Evolutionary conservation across 768 basidiomycete species (phyloP), one percentile per base, ranked within the genome.

Genomic region (Boletus insuetus): DNA sequence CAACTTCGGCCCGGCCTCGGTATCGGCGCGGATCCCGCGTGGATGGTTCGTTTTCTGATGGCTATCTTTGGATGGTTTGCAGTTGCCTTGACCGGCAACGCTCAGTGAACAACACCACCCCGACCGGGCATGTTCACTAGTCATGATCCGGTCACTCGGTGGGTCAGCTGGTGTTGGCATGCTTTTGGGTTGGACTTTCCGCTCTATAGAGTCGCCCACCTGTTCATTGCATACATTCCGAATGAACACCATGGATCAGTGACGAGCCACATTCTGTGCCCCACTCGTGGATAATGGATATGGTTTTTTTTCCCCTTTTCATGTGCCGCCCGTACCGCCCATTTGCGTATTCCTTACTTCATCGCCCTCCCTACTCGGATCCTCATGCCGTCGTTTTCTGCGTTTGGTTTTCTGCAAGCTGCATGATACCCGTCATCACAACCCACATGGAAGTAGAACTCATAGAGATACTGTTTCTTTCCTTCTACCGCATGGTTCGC

Each of bases 11-110:
- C 86, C 6, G 86, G 87, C 1, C 70, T 89, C 20, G 87, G 87
- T 37, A 69, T 79, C 12, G 84, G 86, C 39, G 84, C 87, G 12
- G 88, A 90, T 62, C 79, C 86, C 7, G 87, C 87, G 37, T 90
- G 86, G 86, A 81, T 89, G 77, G 85, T 90, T 46, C 74, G 87
- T 55, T 90, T 88, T 66, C 69, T 90, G 70, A 89, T 91, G 87
- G 76, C 83, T 31, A 79, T 89, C 70, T 89, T 87, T 67, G 88
- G 87, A 22, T 90, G 88, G 88, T 77, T 90, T 58, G 79, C 84
- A 40, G 78, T 89, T 31, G 73, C 85, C 40, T 71, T 83, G 54
- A 74, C 78, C 31, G 72, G 78, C 38, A 72, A 68, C 34, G 31
- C 53, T 24, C 58, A 54, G 26, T 71, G 47, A 64, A 54, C 46